Evolutionary conservation across 2,329 filamentous ascomycete species (phyloP), one percentile per base, ranked within the genome.

Genomic region (Colletotrichum sp.): DNA sequence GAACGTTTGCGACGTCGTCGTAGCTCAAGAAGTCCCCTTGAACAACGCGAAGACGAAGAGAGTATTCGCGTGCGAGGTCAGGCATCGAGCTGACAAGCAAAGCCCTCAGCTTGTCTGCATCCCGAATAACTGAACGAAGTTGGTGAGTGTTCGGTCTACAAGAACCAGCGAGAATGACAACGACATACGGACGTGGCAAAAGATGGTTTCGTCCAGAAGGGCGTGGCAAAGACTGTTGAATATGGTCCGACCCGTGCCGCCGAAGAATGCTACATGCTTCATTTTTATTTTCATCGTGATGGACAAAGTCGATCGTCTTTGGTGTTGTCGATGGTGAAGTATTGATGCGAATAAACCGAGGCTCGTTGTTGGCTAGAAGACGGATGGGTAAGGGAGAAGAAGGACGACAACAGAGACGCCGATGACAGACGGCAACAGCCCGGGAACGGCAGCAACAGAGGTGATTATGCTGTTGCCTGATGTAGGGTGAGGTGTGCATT

Each of bases 181-280:
- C 22, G 12, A 32, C 64, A 18, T 66, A 52, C 64, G 26, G 39
- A 68, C 63, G 26, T 73, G 70, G 5, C 73, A 75, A 7, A 32
- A 15, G 12, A 75, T 62, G 28, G n/a, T 32, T 15, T 22, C 44
- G 7, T 75, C 36, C 13, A 34, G 18, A 6, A 75, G 55, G 30
- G 73, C 57, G 22, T 63, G 55, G 10, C 15, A 44, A 10, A 73
- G 39, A 55, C 69, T 68, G 16, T 16, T 55, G 36, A 73, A 68
- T 15, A 73, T 39, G 24, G 69, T 62, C 9, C 36, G 39, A 3
- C 69, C 63, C 18, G 73, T 75, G 28, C 10, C 62, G 7, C 69
- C 69, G 18, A 75, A 75, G 52, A 75, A 75, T 36, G 73, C 69
- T 26, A 73, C 73, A n/a, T 72, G 68, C 16, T 12, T 69, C 30